Conservation (phyloP, 2,329 filamentous ascomycete species). For the Allantophomopsis cytisporea region DNA sequence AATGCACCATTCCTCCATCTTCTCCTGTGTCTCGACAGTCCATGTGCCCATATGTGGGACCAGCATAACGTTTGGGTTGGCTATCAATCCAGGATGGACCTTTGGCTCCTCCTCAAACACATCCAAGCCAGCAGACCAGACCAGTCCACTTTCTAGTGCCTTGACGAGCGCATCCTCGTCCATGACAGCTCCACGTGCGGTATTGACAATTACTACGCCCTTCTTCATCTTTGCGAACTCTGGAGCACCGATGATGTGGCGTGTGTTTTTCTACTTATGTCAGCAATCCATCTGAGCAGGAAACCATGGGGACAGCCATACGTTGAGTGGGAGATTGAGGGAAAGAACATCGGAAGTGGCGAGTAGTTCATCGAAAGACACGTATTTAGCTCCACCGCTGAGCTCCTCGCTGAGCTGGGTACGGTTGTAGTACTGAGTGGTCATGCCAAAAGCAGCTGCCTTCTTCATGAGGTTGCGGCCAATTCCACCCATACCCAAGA, state of each 20-base stretch:
- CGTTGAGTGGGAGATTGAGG: constrained; percentile 70
- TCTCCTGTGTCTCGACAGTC: constrained; percentile 49
- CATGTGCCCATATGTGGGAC: constrained; percentile 81
- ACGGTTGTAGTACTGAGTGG: constrained; percentile 62
- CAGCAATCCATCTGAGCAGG: not conserved
- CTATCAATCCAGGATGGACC: constrained; percentile 58
- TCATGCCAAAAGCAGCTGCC: constrained; percentile 65
- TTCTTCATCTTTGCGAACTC: constrained; percentile 70
- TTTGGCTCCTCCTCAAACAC: constrained; percentile 74
- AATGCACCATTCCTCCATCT: constrained; percentile 68
- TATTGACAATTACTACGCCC: constrained; percentile 69
- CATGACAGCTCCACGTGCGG: constrained; percentile 69
- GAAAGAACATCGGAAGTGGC: constrained; percentile 62
- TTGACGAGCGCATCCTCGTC: constrained; percentile 69
- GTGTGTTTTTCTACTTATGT: constrained; percentile 38
- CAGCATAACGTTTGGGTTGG: constrained; percentile 59
- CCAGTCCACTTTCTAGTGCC: constrained; percentile 56
- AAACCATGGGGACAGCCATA: constrained; percentile 27
- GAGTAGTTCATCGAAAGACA: constrained; percentile 62
- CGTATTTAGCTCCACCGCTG: constrained; percentile 45
- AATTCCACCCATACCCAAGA: constrained; percentile 79
- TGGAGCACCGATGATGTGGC: constrained; percentile 57
- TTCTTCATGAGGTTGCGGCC: constrained; percentile 66
- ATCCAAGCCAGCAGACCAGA: constrained; percentile 61
- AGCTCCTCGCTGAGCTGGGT: constrained; percentile 40